phyloP scores from a whole-genome alignment of 208 protist species.

The Trypanosoma cruzi region DNA sequence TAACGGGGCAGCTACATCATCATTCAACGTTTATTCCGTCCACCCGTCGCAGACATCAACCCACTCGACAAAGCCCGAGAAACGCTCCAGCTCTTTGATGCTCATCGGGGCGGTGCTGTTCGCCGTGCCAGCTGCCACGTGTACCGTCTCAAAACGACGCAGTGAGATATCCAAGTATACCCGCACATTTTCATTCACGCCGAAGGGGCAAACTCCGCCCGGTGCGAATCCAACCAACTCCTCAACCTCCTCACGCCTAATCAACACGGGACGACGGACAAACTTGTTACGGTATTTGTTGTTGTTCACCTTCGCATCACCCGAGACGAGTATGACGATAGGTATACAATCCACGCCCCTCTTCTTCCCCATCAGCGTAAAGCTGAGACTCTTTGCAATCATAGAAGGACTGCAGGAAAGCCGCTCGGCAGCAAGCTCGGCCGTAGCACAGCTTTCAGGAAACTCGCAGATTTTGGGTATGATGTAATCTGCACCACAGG shows the following conservation, averaged over 20 bases:
- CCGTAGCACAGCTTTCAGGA: constrained; percentile 51
- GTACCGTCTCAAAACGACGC: constrained; percentile 53
- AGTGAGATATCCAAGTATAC: constrained; percentile 75
- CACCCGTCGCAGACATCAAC: constrained; percentile 44
- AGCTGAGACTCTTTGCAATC: constrained; percentile 69
- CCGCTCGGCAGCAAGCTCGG: constrained; percentile 46
- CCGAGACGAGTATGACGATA: constrained; percentile 53
- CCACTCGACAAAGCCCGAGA: constrained; percentile 73
- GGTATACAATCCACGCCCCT: constrained; percentile 34
- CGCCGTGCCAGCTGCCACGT: constrained; percentile 46
- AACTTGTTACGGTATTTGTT: constrained; percentile 57
- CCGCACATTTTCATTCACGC: constrained; percentile 41
- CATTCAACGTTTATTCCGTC: background rate
- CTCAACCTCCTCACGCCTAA: constrained; percentile 58
- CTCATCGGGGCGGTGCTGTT: constrained; percentile 48
- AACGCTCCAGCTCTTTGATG: constrained; percentile 57
- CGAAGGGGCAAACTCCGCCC: constrained; percentile 70
- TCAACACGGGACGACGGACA: constrained; percentile 43
- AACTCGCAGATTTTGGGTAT: constrained; percentile 48
- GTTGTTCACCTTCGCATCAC: constrained; percentile 50
- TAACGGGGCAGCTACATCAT: background rate
- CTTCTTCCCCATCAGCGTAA: constrained; percentile 36
- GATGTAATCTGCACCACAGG: constrained; percentile 33
- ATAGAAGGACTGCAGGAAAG: constrained; percentile 48
- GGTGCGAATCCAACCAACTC: constrained; percentile 43